phyloP scores from a whole-genome alignment of 164 flowering plant genomes.

The Sextonia rubra region DNA sequence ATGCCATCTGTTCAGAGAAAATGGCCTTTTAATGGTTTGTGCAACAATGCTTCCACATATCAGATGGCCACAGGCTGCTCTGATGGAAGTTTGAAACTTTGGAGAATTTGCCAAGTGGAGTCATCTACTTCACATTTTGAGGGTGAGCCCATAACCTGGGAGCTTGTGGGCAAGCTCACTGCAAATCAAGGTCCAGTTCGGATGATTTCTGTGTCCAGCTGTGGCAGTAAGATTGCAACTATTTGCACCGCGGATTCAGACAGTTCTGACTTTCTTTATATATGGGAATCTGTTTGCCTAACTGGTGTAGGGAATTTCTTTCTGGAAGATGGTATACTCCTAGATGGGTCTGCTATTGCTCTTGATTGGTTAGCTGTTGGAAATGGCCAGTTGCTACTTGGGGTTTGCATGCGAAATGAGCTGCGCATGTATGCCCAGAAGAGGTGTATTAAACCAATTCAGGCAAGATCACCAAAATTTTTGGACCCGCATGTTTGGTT shows the following conservation, averaged over 20 bases:
- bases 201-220: slow-evolving; percentile 44
- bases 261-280: slow-evolving; percentile 29
- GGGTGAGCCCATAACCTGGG: slow-evolving; percentile 38
- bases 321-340: slow-evolving; percentile 53
- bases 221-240: slow-evolving; percentile 80
- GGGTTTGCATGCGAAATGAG: slow-evolving; percentile 64
- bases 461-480: slow-evolving; percentile 25
- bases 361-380: slow-evolving; percentile 64
- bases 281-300: slow-evolving; percentile 66
- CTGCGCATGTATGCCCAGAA: slow-evolving; percentile 53
- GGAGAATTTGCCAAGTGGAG: slow-evolving; percentile 48
- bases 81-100: slow-evolving; percentile 76
- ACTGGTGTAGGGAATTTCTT: slow-evolving; percentile 46
- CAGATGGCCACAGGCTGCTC: slow-evolving; percentile 75
- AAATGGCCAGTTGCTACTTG: slow-evolving; percentile 68
- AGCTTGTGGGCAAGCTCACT: slow-evolving; percentile 63
- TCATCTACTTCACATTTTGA: slow-evolving; percentile 18
- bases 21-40: slow-evolving; percentile 22
- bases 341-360: slow-evolving; percentile 47
- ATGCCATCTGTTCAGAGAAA: slow-evolving; percentile 25
- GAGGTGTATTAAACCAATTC: slow-evolving; percentile 31
- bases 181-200: slow-evolving; percentile 54
- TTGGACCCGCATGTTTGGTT: slow-evolving; percentile 46
- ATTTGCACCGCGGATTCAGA: slow-evolving; percentile 24
- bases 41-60: slow-evolving; percentile 35